Evolutionary conservation across 1,139 yeast species (phyloP), one percentile per base, ranked within the genome.

Genomic region (Petasospora fabianii): DNA sequence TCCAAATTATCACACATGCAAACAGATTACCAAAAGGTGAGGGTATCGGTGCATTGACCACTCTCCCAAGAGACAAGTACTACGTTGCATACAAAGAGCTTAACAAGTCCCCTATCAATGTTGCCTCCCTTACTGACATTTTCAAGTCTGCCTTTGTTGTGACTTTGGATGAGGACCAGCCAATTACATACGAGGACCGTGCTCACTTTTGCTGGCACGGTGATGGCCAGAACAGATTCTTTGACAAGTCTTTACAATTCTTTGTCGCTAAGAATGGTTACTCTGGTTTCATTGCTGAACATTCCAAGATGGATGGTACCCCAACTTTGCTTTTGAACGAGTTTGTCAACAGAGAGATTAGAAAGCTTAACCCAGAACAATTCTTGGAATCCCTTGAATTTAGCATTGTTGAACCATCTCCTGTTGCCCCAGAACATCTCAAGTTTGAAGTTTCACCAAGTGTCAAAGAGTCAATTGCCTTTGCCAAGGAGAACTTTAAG

Each of bases 281-380:
- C 51, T 85, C 96, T 16, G 97, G 97, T 1, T 90, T 88, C 69
- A 68, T 88, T 59, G 97, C 96, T 47, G 98, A 92, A 67, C 98
- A 92, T 68, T 87, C 97, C 24, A 84, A 78, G 72, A 92, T 92
- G 97, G 98, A 92, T 64, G 98, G 97, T 48, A 87, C 97, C 16
- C 96, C 97, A 56, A 92, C 96, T 27, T 80, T 86, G 55, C 81
- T 90, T 55, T 68, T 92, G 66, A 90, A 90, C 65, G 90, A 87
- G 65, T 80, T 73, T 58, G 73, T 90, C 36, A 71, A 80, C 51
- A 72, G 72, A 39, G 75, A 77, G 53, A 66, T 85, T 46, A 48
- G 62, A 49, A 73, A 78, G 54, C 51, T 70, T 47, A 62, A 70
- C 49, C 62, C 69, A 31, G 60, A 69, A 57, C 52, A 64, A 58